Evolutionary conservation across 2,329 filamentous ascomycete species (phyloP).

Genomic region (Sporothrix sp.): DNA sequence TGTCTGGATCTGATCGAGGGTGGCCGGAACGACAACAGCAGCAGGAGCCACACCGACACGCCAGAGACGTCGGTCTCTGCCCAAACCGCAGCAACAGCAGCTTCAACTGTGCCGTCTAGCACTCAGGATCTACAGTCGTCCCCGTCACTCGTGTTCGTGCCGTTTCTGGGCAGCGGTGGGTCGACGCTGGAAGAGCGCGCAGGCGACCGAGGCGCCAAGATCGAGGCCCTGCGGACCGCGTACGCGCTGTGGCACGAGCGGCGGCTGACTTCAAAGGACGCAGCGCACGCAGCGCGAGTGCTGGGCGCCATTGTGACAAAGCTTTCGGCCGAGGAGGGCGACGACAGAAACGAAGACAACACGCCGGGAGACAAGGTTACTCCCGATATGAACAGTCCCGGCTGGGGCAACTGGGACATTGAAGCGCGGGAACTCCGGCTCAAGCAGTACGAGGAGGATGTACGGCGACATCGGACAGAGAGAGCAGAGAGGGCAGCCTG

Average conservation of each 20-base stretch:
- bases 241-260: slow-evolving; percentile 36
- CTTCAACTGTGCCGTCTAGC: neutral
- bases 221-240: slow-evolving; percentile 32
- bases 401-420: slow-evolving; percentile 5
- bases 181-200: slow-evolving; percentile 10
- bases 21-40: slow-evolving; percentile 20
- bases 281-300: slow-evolving; percentile 37
- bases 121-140: neutral
- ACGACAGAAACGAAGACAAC: neutral
- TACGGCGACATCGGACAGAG: neutral
- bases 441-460: neutral
- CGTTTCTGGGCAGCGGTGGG: neutral
- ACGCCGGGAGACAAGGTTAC: neutral
- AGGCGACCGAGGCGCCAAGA: slow-evolving; percentile 23
- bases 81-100: neutral
- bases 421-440: neutral
- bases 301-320: slow-evolving; percentile 37
- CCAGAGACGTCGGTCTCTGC: too few species aligned
- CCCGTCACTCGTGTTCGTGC: neutral
- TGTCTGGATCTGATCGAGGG: slow-evolving; percentile 39
- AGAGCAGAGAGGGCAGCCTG: neutral
- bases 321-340: slow-evolving; percentile 20
- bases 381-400: neutral
- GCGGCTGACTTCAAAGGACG: slow-evolving; percentile 29
- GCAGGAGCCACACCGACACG: neutral